Base-by-base conservation (phyloP, 23 red algal genomes). In the Gracilaria gracilis region DNA sequence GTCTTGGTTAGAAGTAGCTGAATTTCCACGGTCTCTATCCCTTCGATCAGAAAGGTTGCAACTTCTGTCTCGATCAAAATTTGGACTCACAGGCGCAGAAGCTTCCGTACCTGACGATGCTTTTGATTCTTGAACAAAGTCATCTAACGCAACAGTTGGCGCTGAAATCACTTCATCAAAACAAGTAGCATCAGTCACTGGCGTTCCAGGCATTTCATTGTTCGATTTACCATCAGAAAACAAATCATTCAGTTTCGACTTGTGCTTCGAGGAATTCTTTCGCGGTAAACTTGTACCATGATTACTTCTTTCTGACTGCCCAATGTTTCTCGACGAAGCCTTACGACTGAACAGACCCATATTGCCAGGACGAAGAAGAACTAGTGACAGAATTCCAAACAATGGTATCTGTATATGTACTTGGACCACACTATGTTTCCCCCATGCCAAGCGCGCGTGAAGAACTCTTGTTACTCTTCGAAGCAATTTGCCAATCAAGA, bases 101-200 rank as follows among this genome's bases (percentile, higher is more conserved):
- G 21, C 15, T 7, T 77, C 72, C 38, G 32, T 20, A 9, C 16
- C 72, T 36, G 79, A 40, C 14, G 79, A 62, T 13, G 9, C 39
- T 27, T 40, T 31, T 29, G 79, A 64, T 7, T 27, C 36, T 82
- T 82, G 54, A 65, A 62, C 58, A 81, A 80, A 90, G 31, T 90
- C 53, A 28, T 79, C 74, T 38, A 81, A 53, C 23, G 71, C 72
- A 38, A 81, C 58, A n/a, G 73, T 90, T 28, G 36, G 84, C 34
- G 50, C 84, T 48, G 62, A 55, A 37, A 86, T 57, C 28, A 4
- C 32, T 73, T 28, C 44, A n/a, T 39, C 5, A 40, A 62, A 59
- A 27, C 17, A 1, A 29, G 4, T 61, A 36, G 9, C 29, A 40
- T 40, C 79, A 44, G 79, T 82, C 25, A 82, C 54, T 15, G 79